phyloP scores from a whole-genome alignment of 176 grass and related monocot genomes.

The Triticum timopheevii region DNA sequence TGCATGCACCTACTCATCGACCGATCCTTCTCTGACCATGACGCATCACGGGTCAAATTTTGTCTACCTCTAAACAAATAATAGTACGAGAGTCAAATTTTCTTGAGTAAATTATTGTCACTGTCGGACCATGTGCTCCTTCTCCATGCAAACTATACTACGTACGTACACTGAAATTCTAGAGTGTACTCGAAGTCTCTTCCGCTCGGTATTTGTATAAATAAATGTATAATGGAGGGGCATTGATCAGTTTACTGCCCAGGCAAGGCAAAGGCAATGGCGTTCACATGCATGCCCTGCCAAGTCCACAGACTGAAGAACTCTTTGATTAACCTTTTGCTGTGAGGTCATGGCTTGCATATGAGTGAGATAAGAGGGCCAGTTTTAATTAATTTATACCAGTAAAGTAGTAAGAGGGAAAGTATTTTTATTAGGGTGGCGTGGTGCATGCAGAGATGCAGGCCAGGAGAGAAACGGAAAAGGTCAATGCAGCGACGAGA shows the following conservation, averaged over 20 bases:
- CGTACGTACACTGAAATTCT: slow-evolving; percentile 24
- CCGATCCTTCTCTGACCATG: slow-evolving; percentile 11
- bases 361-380: slow-evolving; percentile 15
- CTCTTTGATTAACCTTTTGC: slow-evolving; percentile 6
- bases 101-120: slow-evolving; percentile 18
- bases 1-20: background rate
- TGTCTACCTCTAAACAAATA: background rate
- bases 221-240: background rate
- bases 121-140: slow-evolving; percentile 31
- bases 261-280: too few species aligned
- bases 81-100: background rate
- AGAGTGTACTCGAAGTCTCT: background rate
- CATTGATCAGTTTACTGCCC: background rate
- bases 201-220: background rate
- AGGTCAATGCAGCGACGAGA: slow-evolving; percentile 26
- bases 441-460: slow-evolving; percentile 13
- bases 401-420: background rate
- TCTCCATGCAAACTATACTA: slow-evolving; percentile 9
- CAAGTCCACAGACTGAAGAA: slow-evolving; percentile 11
- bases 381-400: background rate
- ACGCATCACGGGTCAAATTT: background rate
- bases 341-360: slow-evolving; percentile 54
- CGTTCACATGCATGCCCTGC: slow-evolving; percentile 14
- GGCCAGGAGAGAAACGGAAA: slow-evolving; percentile 14
- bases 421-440: slow-evolving; percentile 17